Evolutionary conservation across 2,329 filamentous ascomycete genomes (phyloP).

Genomic region (Ceratocystis destructans): DNA sequence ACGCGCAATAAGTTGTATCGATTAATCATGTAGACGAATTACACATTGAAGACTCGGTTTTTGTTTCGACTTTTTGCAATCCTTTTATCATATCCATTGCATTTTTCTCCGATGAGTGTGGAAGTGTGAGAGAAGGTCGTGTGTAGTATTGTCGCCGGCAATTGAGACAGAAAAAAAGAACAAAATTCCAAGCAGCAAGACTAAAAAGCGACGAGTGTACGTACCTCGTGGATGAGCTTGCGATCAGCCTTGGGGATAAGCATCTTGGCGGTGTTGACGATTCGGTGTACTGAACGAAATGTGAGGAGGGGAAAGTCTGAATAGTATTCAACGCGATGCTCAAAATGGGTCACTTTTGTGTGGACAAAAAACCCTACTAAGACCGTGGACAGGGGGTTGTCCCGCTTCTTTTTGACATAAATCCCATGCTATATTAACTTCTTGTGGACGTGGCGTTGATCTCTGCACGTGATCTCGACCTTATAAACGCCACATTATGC

Average conservation of each 20-base stretch:
- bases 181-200: conserved; percentile 8
- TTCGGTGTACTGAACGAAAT: conserved; percentile 20
- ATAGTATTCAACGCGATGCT: conserved; percentile 25
- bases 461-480: conserved; percentile 12
- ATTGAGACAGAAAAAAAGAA: conserved; percentile 4
- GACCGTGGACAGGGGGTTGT: conserved; percentile 21
- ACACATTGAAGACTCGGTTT: background rate
- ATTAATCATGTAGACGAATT: background rate
- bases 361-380: conserved; percentile 33
- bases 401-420: conserved; percentile 9
- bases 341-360: conserved; percentile 35
- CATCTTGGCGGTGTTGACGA: conserved; percentile 47
- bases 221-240: conserved; percentile 95
- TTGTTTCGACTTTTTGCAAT: background rate
- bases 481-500: background rate
- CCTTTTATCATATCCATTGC: conserved; percentile 17
- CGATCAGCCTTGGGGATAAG: conserved; percentile 99
- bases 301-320: conserved; percentile 20
- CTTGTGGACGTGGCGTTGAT: conserved; percentile 19
- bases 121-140: no score
- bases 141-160: background rate
- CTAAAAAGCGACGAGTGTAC: conserved; percentile 19
- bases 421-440: conserved; percentile 14
- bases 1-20: background rate
- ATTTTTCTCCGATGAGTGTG: background rate